Evolutionary conservation across 441 rosid genomes (phyloP), one percentile per base, ranked within the genome.

Genomic region (Arabidopsis lyrata): DNA sequence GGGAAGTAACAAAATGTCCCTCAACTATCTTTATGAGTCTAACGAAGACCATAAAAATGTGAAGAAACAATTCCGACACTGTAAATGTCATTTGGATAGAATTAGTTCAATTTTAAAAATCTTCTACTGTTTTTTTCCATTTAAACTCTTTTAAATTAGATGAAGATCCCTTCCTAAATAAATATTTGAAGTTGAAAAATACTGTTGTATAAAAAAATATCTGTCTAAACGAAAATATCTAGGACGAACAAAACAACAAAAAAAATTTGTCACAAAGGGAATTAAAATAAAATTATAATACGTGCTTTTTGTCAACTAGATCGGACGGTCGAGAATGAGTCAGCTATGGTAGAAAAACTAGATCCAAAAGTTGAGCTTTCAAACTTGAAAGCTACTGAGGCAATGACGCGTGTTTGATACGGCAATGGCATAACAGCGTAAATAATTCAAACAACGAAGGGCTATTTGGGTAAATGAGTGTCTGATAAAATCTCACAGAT

Each of bases 241-340:
- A 41, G n/a, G 12, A 4, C 45, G 13, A 13, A 3, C 2, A 41
- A 41, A 8, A 11, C 44, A 39, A 4, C 45, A 41, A 13, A 3
- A 9, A 41, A 12, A 8, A 12, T 3, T 36, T 36, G 39, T 36
- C 39, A 36, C 8, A 34, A 34, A 34, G 0, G 6, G 5, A 34
- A 24, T 2, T 2, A n/a, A n/a, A 38, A 39, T 1, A 5, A 18
- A 39, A 42, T 14, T 35, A 27, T 24, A 8, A 41, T 18, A 47
- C 12, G 0, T 16, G 22, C 12, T 5, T 12, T 12, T 11, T 61
- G 73, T 72, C 66, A 66, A 52, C 55, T 54, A 3, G 4, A 72
- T 77, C 81, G 70, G 69, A 77, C 70, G 77, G 74, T 39, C 6
- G 0, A 67, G 77, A 53, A 66, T 1, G 61, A 60, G 77, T 66